Evolutionary conservation across 2,329 filamentous ascomycete species (phyloP), one percentile per base, ranked within the genome.

Genomic region (Pseudogymnoascus sp.): DNA sequence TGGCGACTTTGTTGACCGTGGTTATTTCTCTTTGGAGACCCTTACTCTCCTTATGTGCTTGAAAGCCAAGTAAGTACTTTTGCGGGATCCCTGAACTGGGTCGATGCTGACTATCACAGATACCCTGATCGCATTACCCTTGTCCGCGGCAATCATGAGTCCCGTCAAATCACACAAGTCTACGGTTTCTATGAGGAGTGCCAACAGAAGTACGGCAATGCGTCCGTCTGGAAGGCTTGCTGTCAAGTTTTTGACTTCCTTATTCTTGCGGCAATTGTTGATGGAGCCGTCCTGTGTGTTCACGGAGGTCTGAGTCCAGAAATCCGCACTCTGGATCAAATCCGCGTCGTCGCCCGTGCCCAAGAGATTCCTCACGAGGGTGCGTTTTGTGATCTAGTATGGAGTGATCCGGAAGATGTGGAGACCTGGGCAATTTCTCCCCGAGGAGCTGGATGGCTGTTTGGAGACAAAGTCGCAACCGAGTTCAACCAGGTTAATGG

Each of bases 121-220:
- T 90, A 85, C 70, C 88, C 88, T 41, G 86, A 90, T 70, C 81
- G 84, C 66, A 86, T 91, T 65, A 90, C 88, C 0, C 78, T 91
- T 31, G 86, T 91, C 33, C 84, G 88, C 61, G 88, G 88, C 37
- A 90, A 90, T 69, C 87, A 91, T 73, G 88, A 91, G 72, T 90
- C 87, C 43, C 84, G 88, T 49, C 88, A 90, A 72, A 90, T 91
- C 68, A 91, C 88, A 12, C 87, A 90, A 72, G 88, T 90, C 12
- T 91, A 91, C 72, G 88, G 88, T 31, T 91, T 91, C 74, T 90
- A 90, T 74, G 88, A 90, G 71, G 88, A 91, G 72, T 91, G 88
- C 71, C 81, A 89, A 68, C 85, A 87, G 68, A 91, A 91, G 72
- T 91, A 91, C 70, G 87, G 87, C 64, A 90, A 90, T 73, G 87